Base-by-base conservation (phyloP, 768 basidiomycete species). In the Macrolepiota dolichaula region DNA sequence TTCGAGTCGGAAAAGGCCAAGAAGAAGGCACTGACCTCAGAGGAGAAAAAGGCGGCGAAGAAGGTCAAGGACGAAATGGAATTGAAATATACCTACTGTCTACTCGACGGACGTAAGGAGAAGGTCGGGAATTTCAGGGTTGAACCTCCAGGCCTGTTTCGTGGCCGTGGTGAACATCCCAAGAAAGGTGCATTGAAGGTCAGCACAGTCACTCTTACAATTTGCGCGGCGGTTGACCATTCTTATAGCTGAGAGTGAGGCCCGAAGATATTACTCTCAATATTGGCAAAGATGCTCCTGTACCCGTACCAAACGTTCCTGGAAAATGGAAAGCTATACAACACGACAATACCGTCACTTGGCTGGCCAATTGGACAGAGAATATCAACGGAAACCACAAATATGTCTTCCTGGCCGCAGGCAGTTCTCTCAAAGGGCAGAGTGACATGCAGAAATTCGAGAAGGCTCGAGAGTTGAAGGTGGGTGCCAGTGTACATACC, bases 341-440 rank as follows among this genome's bases (percentile, higher is more conserved):
- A 11, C 93, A 98, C 70, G 96, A 98, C 70, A 89, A 96, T 66
- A 98, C 94, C 2, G 97, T 98, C 27, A 98, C 97, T 12, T 99
- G 97, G 97, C 82, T 99, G 51, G 97, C 97, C 4, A 96, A 91
- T 59, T 99, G 97, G 97, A 95, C 94, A 50, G 97, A 98, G 74
- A 99, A 99, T 70, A 87, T 98, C 75, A 98, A 98, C 69, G 85
- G 87, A 62, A 92, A 89, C 70, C 87, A 92, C 74, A 98, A 98
- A 77, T 99, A 99, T 70, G 97, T 99, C 57, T 98, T 98, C 82
- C 76, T 98, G 64, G 94, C 97, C 6, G 92, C 97, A n/a, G 94
- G 94, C 44, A 96, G 94, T 68, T 96, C 95, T 7, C 82, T 98
- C 69, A 99, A 99, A 76, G 97, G 97, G 46, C 96, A 98, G 75